Conservation (phyloP, 306 rosid genomes). For the Hippophae gyantsensis region DNA sequence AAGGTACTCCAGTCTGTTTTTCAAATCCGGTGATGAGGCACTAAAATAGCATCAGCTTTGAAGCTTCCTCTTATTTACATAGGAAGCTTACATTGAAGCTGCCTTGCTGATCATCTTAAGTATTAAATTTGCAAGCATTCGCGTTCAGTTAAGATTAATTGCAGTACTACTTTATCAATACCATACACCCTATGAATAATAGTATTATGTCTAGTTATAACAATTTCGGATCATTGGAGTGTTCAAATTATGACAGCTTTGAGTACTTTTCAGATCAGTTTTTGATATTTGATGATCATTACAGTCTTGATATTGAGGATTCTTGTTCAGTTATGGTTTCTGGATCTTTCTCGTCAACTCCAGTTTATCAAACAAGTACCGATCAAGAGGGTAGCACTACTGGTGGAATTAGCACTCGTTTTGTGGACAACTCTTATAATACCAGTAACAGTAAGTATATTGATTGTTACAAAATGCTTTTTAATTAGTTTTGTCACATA, state of each 20-base stretch:
- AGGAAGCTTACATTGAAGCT: constrained; percentile 58
- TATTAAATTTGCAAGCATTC: constrained; percentile 15
- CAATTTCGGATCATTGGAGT: constrained; percentile 18
- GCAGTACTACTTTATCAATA: no score
- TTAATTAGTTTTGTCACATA: no score
- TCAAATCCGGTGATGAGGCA: no score
- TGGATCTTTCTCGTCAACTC: constrained; percentile 18
- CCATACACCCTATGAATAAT: not conserved
- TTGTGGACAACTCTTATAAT: constrained; percentile 19
- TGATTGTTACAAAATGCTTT: not conserved
- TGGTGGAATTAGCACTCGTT: constrained; percentile 32
- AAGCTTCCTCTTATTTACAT: constrained; percentile 53
- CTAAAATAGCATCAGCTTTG: constrained; percentile 19
- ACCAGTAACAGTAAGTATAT: constrained; percentile 32
- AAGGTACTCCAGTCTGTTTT: no score
- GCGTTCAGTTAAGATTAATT: constrained; percentile 3
- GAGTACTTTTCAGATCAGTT: constrained; percentile 32
- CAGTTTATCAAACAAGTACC: constrained; percentile 16
- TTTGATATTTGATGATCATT: constrained; percentile 34
- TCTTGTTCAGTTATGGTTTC: constrained; percentile 9
- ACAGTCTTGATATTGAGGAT: constrained; percentile 26
- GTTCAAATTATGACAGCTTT: constrained; percentile 25
- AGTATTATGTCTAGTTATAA: constrained; percentile 37
- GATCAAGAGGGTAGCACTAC: constrained; percentile 14
- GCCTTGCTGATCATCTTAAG: constrained; percentile 16